Base-by-base conservation (phyloP, 805 yeast genomes). In the Groenewaldozyma salmanticensis region DNA sequence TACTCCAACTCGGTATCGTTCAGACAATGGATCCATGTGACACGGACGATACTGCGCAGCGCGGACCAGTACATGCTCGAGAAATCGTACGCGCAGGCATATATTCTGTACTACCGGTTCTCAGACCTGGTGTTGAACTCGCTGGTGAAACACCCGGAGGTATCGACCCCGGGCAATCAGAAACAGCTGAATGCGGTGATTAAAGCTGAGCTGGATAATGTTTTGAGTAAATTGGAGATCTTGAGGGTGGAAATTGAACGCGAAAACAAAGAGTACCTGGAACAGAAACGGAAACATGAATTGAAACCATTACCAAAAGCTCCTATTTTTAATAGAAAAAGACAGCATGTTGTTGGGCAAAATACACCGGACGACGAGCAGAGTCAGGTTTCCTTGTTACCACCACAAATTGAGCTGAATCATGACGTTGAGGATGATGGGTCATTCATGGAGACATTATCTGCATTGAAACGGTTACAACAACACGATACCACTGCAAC, bases 21-120 rank as follows among this genome's bases (percentile, higher is more conserved):
- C 39, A 64, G 64, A 35, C 58, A 72, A 18, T 79, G 84, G 70
- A 51, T 79, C 22, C 69, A 78, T 42, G 70, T 79, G 37, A 76
- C 71, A 39, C 65, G 59, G 35, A 69, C 68, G 15, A 61, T 70
- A 42, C 47, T 45, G n/a, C 43, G 46, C 3, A 57, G 70, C 61
- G 72, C 77, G 0, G 60, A 62, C 22, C 57, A 69, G 17, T 75
- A 68, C 54, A 64, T 63, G 16, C 54, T 58, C 17, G 72, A 67
- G 33, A 61, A 65, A 13, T 63, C 70, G 21, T 52, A 61, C 33
- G 69, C 66, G 33, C 72, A 71, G 43, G 74, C 84, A 0, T 80
- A 71, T 51, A 57, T 75, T 22, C 59, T 76, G 41, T 77, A 77
- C 51, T 60, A 72, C 35, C 59, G 87, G 42, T 78, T 74, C 49